These are phyloP conservation scores for Starmerella stellata DNA, from an alignment of 805 yeast species.

Conservation along the genomic window DNA sequence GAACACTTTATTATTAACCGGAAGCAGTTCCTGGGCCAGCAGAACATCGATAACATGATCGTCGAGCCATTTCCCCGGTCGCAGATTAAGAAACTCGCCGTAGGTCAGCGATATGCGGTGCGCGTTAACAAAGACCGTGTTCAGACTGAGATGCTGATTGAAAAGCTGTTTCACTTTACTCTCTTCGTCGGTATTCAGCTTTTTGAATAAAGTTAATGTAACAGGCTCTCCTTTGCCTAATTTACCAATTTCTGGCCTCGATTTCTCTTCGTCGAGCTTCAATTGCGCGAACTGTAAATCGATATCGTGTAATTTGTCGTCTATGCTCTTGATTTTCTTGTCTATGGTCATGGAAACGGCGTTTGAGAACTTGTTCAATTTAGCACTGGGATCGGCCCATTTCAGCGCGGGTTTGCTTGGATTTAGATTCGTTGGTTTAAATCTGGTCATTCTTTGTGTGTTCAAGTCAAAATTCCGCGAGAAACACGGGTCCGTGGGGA, in stretches of 20 bases:
- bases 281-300: neutral
- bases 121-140: slow-evolving; percentile 60
- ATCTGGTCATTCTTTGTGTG: no score
- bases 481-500: neutral
- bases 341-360: neutral
- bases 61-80: slow-evolving; percentile 66
- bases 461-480: no score
- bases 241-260: neutral
- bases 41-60: slow-evolving; percentile 81
- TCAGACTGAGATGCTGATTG: slow-evolving; percentile 45
- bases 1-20: slow-evolving; percentile 32
- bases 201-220: neutral
- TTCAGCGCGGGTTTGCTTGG: neutral
- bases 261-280: neutral
- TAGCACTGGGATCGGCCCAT: neutral
- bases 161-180: slow-evolving; percentile 39
- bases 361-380: neutral
- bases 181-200: slow-evolving; percentile 2
- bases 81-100: slow-evolving; percentile 53
- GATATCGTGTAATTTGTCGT: neutral
- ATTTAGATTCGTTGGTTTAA: no score
- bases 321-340: neutral
- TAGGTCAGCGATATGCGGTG: slow-evolving; percentile 47
- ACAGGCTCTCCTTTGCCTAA: neutral
- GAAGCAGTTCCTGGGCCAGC: slow-evolving; percentile 33